phyloP scores from a whole-genome alignment of 2,329 filamentous ascomycete species.

The Pseudophaeomoniella oleicola region DNA sequence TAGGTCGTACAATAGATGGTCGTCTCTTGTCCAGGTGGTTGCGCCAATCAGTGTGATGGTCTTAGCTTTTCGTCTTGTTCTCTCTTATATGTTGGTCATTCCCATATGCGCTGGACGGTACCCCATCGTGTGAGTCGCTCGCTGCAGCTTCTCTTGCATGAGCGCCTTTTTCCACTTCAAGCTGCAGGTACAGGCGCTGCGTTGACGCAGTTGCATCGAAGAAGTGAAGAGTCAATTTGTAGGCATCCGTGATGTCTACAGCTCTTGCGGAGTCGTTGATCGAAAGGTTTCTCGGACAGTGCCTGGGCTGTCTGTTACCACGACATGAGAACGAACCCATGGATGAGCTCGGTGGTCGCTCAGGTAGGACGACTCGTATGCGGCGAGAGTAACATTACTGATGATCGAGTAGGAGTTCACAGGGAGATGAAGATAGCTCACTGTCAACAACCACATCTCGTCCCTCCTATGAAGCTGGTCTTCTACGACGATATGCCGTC shows the following conservation, averaged over 20 bases:
- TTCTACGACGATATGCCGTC: conserved; percentile 25
- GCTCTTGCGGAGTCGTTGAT: neutral
- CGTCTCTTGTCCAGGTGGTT: too few relatives aligned
- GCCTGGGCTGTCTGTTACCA: neutral
- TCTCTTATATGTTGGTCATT: neutral
- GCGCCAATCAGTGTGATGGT: too few relatives aligned
- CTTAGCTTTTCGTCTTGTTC: neutral
- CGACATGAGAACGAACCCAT: neutral
- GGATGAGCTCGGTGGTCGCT: neutral
- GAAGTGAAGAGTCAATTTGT: neutral
- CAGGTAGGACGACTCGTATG: neutral
- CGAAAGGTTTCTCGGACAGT: neutral
- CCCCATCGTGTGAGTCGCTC: too few relatives aligned
- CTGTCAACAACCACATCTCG: conserved; percentile 27
- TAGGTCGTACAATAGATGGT: too few relatives aligned
- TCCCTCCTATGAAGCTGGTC: conserved; percentile 30
- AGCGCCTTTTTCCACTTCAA: neutral
- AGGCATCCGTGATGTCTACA: neutral
- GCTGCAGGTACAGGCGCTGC: neutral
- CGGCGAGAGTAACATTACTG: neutral
- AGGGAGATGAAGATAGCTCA: conserved; percentile 29
- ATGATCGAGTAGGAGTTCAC: conserved; percentile 18
- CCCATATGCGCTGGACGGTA: neutral
- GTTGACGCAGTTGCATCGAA: neutral
- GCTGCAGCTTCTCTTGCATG: neutral